These are phyloP conservation scores for Citrus trifoliata DNA, from an alignment of 345 rosid species.

Conservation along the genomic window DNA sequence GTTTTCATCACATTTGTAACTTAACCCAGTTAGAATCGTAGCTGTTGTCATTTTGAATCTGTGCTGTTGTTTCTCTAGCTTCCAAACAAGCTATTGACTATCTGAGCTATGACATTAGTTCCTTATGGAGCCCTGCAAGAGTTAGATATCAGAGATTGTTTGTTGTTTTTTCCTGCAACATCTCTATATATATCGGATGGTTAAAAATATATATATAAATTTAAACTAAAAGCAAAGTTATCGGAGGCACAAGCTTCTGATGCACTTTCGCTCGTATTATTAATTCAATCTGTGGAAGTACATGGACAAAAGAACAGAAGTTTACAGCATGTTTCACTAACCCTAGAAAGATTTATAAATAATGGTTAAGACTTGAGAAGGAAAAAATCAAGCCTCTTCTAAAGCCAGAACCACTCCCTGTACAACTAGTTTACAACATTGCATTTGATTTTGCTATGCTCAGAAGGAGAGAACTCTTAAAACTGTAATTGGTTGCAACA, in stretches of 20 bases:
- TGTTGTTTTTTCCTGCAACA: background rate
- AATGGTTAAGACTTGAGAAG: conserved; percentile 41
- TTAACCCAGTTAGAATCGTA: background rate
- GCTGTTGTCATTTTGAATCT: background rate
- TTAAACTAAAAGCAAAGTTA: background rate
- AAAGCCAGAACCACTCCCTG: conserved; percentile 22
- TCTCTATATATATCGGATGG: background rate
- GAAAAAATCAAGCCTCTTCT: conserved; percentile 31
- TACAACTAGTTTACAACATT: conserved; percentile 1
- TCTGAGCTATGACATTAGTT: background rate
- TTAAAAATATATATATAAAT: background rate
- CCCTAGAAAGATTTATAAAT: background rate
- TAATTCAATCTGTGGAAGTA: background rate
- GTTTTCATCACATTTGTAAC: background rate
- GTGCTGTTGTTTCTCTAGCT: background rate
- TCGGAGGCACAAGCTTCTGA: background rate
- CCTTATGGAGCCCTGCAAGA: background rate
- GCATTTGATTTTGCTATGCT: background rate
- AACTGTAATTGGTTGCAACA: background rate
- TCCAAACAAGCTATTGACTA: background rate
- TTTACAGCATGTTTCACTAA: background rate
- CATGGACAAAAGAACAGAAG: background rate
- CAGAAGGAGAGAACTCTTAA: background rate
- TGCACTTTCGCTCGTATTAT: background rate
- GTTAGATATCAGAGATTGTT: background rate